Evolutionary conservation across 495 filamentous ascomycete species (phyloP).

Genomic region (Niebla homalea): DNA sequence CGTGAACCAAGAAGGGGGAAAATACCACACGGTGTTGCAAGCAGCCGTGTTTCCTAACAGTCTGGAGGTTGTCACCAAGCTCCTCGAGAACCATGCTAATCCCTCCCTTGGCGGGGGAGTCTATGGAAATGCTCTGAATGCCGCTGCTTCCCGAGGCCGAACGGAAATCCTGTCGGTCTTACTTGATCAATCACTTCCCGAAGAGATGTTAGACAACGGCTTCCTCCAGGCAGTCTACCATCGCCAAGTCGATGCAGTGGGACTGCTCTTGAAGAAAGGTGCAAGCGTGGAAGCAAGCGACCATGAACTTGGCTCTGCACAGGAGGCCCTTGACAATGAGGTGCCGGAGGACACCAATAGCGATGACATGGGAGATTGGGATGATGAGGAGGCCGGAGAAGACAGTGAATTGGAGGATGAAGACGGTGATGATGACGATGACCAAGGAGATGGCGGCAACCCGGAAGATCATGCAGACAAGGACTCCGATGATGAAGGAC

Average conservation of each 20-base stretch:
- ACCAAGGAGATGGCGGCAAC: neutral
- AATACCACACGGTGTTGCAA: conserved; percentile 18
- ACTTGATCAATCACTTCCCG: conserved; percentile 6
- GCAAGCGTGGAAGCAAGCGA: conserved; percentile 10
- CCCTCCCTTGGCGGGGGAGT: conserved; percentile 13
- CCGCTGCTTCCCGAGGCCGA: conserved; percentile 8
- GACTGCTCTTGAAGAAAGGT: conserved; percentile 8
- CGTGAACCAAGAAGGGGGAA: conserved; percentile 13
- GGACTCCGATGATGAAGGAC: neutral
- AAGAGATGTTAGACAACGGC: conserved; percentile 3
- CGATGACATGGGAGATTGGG: conserved; percentile 2
- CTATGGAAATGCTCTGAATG: conserved; percentile 19
- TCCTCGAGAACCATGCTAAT: conserved; percentile 21
- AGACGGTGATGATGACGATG: neutral
- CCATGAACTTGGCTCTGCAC: conserved; percentile 1
- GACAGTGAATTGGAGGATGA: conserved; percentile 2
- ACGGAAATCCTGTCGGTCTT: neutral
- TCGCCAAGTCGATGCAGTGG: conserved; percentile 5
- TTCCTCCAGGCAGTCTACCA: conserved; percentile 5
- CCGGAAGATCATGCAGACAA: neutral
- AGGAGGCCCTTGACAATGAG: conserved; percentile 3
- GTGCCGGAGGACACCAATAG: neutral
- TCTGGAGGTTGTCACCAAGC: conserved; percentile 7
- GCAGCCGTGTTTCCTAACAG: conserved; percentile 13
- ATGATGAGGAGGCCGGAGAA: conserved; percentile 6